phyloP scores from a whole-genome alignment of 2,329 filamentous ascomycete genomes.

The Neocucurbitaria cava region DNA sequence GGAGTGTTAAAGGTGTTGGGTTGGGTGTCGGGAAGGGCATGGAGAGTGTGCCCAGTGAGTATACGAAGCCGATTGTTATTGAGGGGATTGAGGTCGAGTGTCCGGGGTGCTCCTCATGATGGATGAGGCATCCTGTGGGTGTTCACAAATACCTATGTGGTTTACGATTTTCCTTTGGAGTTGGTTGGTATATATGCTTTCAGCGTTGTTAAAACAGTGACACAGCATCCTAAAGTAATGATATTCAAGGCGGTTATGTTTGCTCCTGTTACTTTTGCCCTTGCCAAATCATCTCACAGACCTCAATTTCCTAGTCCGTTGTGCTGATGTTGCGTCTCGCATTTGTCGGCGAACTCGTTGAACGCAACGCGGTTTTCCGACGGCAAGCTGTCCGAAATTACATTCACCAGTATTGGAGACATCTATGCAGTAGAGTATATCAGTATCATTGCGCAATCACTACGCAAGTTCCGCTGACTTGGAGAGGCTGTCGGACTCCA shows the following conservation, averaged over 20 bases:
- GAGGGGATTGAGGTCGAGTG: conserved; percentile 21
- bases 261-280: no score
- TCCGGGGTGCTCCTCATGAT: conserved; percentile 11
- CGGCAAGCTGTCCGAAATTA: not conserved
- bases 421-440: not conserved
- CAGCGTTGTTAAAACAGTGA: not conserved
- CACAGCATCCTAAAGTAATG: not conserved
- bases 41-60: conserved; percentile 16
- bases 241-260: not conserved
- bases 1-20: conserved; percentile 14
- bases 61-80: conserved; percentile 21
- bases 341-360: no score
- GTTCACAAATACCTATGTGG: not conserved
- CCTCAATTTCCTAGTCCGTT: no score
- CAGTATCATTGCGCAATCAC: not conserved
- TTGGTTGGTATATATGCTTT: not conserved
- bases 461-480: not conserved
- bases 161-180: not conserved
- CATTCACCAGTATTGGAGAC: not conserved
- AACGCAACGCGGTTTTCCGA: not conserved
- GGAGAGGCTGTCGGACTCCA: no score
- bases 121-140: not conserved
- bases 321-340: no score
- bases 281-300: no score
- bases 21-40: conserved; percentile 7